phyloP scores from a whole-genome alignment of 108 stramenopile genomes.

The Poteriospumella lacustris region DNA sequence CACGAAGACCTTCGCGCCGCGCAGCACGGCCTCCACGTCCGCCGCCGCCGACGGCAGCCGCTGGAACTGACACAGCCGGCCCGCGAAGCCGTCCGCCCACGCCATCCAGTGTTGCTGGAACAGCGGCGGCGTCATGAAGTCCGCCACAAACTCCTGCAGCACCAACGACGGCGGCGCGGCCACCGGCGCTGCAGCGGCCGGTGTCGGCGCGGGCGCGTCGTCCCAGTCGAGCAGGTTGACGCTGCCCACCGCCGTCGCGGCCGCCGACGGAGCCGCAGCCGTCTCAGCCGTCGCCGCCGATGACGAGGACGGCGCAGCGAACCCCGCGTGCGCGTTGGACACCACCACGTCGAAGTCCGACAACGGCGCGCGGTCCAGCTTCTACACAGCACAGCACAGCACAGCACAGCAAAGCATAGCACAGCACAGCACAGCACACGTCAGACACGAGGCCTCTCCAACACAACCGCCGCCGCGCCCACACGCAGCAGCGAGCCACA shows the following conservation, averaged over 20 bases:
- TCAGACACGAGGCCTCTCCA: neutral
- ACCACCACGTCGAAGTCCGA: neutral
- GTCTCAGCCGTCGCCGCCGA: neutral
- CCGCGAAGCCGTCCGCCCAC: neutral
- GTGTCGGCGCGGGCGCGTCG: neutral
- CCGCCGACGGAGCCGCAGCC: neutral
- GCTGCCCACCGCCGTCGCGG: neutral
- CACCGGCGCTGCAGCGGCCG: neutral
- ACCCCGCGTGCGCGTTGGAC: neutral
- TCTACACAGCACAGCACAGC: neutral
- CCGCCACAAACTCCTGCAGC: neutral
- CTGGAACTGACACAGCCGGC: neutral
- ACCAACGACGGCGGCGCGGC: neutral
- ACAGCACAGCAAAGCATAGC: neutral
- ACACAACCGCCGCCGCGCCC: neutral
- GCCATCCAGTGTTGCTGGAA: constrained; percentile 13
- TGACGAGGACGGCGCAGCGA: neutral
- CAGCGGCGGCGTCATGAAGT: neutral
- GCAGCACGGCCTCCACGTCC: neutral
- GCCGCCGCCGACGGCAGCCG: neutral
- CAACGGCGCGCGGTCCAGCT: neutral
- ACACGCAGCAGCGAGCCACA: neutral
- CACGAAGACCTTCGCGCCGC: neutral
- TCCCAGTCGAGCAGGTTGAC: constrained; percentile 28
- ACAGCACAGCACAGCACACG: neutral